Conservation (phyloP, 2,329 filamentous ascomycete species). For the Aureobasidium sp. region DNA sequence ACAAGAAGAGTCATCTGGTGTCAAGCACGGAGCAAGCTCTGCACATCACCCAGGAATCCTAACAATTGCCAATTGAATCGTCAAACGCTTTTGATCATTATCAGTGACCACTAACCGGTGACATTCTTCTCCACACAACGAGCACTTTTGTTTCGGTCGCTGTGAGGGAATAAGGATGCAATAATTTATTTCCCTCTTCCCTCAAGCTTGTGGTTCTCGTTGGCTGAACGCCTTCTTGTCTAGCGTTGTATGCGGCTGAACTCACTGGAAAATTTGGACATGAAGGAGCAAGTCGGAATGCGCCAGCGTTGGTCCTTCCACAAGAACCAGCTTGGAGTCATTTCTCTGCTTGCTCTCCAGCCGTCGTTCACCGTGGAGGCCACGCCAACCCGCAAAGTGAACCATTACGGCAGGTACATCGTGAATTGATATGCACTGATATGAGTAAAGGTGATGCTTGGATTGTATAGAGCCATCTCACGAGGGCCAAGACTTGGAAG, state of each 20-base stretch:
- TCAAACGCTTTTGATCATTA: neutral
- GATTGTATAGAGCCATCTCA: no score
- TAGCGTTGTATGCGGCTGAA: neutral
- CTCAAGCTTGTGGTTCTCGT: neutral
- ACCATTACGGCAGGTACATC: no score
- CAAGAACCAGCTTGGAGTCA: no score
- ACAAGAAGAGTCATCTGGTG: neutral
- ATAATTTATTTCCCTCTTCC: neutral
- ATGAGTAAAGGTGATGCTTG: no score
- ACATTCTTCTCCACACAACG: neutral
- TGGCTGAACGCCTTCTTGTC: neutral
- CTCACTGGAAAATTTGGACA: neutral
- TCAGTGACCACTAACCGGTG: neutral
- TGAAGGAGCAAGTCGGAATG: neutral
- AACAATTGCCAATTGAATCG: neutral
- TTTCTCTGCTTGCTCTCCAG: no score
- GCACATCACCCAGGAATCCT: neutral
- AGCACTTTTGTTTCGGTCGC: neutral
- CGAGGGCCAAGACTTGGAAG: no score
- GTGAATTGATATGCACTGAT: no score
- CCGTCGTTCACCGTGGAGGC: no score
- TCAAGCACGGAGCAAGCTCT: neutral
- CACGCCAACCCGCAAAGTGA: no score
- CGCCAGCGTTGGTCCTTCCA: neutral
- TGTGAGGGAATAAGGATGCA: neutral